phyloP scores from a whole-genome alignment of 139 green algal genomes.

The Haematococcus lacustris region DNA sequence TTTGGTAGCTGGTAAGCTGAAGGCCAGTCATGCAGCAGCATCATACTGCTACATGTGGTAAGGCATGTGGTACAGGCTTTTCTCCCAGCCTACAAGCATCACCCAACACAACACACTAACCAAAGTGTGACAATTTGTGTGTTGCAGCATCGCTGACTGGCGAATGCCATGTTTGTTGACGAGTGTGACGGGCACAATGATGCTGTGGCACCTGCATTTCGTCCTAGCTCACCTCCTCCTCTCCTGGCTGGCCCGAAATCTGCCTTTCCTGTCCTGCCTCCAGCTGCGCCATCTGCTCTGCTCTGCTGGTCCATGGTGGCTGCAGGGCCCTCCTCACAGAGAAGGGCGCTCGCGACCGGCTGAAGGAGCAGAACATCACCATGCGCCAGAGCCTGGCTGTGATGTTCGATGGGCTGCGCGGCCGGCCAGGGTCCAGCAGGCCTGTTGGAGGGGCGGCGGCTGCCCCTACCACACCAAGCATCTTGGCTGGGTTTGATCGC shows the following conservation, averaged over 20 bases:
- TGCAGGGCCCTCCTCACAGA: constrained; percentile 29
- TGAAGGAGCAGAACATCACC: constrained; percentile 31
- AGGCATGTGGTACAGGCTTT: no score
- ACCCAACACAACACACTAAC: no score
- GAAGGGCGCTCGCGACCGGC: constrained; percentile 23
- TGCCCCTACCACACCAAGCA: no score
- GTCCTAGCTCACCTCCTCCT: not conserved
- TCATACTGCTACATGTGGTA: no score
- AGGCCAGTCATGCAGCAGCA: no score
- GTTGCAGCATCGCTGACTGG: no score
- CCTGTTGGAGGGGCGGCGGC: not conserved
- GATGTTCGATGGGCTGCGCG: constrained; percentile 3
- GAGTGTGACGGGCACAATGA: not conserved
- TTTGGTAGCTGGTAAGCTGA: no score
- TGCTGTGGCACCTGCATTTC: not conserved
- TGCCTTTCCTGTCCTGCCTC: not conserved
- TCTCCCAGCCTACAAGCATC: no score
- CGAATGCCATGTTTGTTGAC: no score
- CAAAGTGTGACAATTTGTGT: no score
- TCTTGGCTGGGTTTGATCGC: no score
- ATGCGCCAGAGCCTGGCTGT: constrained; percentile 31
- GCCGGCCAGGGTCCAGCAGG: not conserved
- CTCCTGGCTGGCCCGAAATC: not conserved
- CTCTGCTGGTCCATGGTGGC: not conserved
- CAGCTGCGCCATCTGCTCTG: not conserved